Conservation (phyloP, 2,329 filamentous ascomycete species). For the Aspergillus pseudoviridinutans region DNA sequence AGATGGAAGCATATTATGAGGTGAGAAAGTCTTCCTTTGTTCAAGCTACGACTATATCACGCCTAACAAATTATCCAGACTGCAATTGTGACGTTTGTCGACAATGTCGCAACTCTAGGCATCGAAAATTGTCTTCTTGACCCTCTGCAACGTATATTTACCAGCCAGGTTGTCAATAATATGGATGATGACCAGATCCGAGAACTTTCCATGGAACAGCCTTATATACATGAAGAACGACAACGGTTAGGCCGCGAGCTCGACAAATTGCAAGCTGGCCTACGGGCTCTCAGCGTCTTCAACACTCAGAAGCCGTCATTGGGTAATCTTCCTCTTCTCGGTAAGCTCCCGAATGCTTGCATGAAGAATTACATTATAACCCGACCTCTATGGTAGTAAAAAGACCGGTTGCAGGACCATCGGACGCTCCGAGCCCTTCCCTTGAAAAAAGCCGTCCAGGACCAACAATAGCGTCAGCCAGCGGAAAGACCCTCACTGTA, state of each 20-base stretch:
- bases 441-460: no score
- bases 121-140: slow-evolving; percentile 48
- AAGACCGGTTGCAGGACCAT: no score
- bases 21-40: slow-evolving; percentile 6
- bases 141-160: slow-evolving; percentile 42
- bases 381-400: fast-evolving
- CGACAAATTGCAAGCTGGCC: slow-evolving; percentile 11
- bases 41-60: not conserved
- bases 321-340: not conserved
- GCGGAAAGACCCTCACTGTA: no score
- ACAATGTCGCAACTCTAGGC: slow-evolving; percentile 48
- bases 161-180: slow-evolving; percentile 30
- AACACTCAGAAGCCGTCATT: not conserved
- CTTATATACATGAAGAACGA: slow-evolving; percentile 10
- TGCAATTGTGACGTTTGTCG: slow-evolving; percentile 43
- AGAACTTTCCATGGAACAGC: slow-evolving; percentile 37
- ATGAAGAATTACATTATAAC: no score
- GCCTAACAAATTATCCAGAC: slow-evolving; percentile 2
- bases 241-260: slow-evolving; percentile 13
- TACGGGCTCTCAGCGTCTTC: slow-evolving; percentile 5
- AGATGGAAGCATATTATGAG: slow-evolving; percentile 34
- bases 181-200: slow-evolving; percentile 31
- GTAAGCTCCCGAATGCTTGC: not conserved
- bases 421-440: fast-evolving
- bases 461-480: no score